phyloP scores from a whole-genome alignment of 306 rosid genomes.

The Sphenostylis stenocarpa region DNA sequence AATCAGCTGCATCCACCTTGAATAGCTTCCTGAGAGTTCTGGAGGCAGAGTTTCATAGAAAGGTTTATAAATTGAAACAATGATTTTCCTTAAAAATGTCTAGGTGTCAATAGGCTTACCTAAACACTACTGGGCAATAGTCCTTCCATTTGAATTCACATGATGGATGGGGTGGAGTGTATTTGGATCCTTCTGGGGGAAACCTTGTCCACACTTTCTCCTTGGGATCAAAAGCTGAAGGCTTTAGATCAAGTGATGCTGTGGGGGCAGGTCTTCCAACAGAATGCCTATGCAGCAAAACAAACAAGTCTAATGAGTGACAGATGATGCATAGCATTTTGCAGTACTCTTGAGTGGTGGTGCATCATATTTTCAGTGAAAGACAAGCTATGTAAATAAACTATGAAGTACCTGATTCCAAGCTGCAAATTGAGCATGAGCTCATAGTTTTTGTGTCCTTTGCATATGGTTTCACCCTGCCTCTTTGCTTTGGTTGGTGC shows the following conservation, averaged over 20 bases:
- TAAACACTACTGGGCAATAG: constrained; percentile 90
- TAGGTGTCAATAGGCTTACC: background rate
- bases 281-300: constrained; percentile 59
- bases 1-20: constrained; percentile 85
- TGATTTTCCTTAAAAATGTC: too few species aligned
- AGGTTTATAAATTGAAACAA: background rate
- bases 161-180: constrained; percentile 90
- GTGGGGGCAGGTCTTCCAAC: constrained; percentile 90
- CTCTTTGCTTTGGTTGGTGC: constrained; percentile 57
- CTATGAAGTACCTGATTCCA: constrained; percentile 97
- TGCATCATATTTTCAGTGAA: background rate
- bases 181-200: constrained; percentile 87
- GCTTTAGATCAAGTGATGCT: constrained; percentile 81
- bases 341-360: background rate
- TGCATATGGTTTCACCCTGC: constrained; percentile 84
- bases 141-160: constrained; percentile 92
- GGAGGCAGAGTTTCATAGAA: background rate
- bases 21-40: constrained; percentile 88
- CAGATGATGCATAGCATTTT: background rate
- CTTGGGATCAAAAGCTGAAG: constrained; percentile 87
- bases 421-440: constrained; percentile 93
- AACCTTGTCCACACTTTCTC: constrained; percentile 91
- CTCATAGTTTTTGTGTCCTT: constrained; percentile 85
- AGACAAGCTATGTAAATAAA: background rate
- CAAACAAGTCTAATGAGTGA: background rate